Base-by-base conservation (phyloP, 2,329 filamentous ascomycete species). In the Botrytis medusae region DNA sequence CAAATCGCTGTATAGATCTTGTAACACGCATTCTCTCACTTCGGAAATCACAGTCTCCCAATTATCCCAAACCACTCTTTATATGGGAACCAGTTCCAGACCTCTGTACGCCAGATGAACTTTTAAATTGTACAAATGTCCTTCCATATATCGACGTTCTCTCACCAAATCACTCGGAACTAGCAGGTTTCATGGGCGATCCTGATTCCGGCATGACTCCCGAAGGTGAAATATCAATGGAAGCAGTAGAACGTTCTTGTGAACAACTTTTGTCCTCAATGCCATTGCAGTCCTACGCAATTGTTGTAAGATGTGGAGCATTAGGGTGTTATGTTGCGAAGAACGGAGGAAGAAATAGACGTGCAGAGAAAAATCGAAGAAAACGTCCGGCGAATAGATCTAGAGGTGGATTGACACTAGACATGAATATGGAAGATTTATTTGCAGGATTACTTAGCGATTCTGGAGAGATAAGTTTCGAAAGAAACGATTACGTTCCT, bases 41-140 rank as follows among this genome's bases (percentile, higher is more conserved):
- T 44, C 84, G 88, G 14, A 86, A 86, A 78, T 82, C 82, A 14
- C 75, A 83, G 57, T 69, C 78, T 69, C 73, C 80, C 72, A 61
- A 82, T 22, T 75, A 82, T 0, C 79, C 84, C 1, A 87, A 88
- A 65, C 93, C 95, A 1, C 83, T 94, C 10, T 93, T 98, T 81
- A 89, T 98, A 70, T 99, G 95, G 95, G 96, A 99, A 81, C 96
- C 96, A 0, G 93, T 98, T 1, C 96, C 96, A 1, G 94, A 98
- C 82, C 87, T 93, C 1, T 98, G 95, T 81, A 91, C 88, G 0
- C 90, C 93, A 0, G 89, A 90, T 60, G 87, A 91, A 80, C 83
- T 91, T 42, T 84, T 91, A 18, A 90, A 90, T 79, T 89, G 87
- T 80, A 91, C 89, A 68, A 90, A 91, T 76, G 87, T 87, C 18